Percentiles rank a stretch among this genome's conserved stretches.
Conservation (phyloP, 164 flowering plant species). For the Macadamia tetraphylla region DNA sequence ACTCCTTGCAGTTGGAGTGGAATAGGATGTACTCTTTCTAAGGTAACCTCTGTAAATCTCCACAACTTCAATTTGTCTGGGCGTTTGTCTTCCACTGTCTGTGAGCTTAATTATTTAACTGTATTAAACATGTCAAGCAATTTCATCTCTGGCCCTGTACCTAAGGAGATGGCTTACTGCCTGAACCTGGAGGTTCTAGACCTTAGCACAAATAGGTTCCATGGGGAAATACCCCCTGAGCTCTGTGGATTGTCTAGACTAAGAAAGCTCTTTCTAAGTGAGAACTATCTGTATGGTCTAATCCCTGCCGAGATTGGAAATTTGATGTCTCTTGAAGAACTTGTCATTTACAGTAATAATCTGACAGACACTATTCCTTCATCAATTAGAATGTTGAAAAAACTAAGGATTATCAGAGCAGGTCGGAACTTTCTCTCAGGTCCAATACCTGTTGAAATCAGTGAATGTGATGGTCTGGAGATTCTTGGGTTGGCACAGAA, state of each 20-base stretch:
- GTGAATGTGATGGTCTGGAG: slow-evolving; percentile 41
- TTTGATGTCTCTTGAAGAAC: slow-evolving; percentile 35
- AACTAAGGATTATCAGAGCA: slow-evolving; percentile 40
- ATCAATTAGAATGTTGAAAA: slow-evolving; percentile 34
- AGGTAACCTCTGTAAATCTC: slow-evolving; percentile 38
- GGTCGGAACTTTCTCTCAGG: slow-evolving; percentile 48
- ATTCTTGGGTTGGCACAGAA: slow-evolving; percentile 51
- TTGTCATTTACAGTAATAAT: slow-evolving; percentile 48
- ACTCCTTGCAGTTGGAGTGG: slow-evolving; percentile 52
- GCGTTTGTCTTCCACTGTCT: slow-evolving; percentile 34
- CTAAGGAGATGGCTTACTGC: slow-evolving; percentile 29
- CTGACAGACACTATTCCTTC: slow-evolving; percentile 44
- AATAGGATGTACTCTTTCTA: slow-evolving; percentile 25
- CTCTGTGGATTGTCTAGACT: slow-evolving; percentile 28
- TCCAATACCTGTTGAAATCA: slow-evolving; percentile 39
- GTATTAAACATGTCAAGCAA: slow-evolving; percentile 41
- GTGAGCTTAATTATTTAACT: slow-evolving; percentile 27
- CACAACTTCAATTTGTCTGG: slow-evolving; percentile 41
- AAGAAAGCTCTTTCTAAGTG: slow-evolving; percentile 39
- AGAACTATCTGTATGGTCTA: slow-evolving; percentile 38
- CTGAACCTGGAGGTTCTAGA: slow-evolving; percentile 35
- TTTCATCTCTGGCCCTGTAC: slow-evolving; percentile 44
- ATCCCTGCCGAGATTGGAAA: slow-evolving; percentile 40
- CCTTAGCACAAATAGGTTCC: slow-evolving; percentile 50
- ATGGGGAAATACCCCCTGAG: slow-evolving; percentile 32